Base-by-base conservation (phyloP, 2,329 filamentous ascomycete species). In the Epichloe sp. region DNA sequence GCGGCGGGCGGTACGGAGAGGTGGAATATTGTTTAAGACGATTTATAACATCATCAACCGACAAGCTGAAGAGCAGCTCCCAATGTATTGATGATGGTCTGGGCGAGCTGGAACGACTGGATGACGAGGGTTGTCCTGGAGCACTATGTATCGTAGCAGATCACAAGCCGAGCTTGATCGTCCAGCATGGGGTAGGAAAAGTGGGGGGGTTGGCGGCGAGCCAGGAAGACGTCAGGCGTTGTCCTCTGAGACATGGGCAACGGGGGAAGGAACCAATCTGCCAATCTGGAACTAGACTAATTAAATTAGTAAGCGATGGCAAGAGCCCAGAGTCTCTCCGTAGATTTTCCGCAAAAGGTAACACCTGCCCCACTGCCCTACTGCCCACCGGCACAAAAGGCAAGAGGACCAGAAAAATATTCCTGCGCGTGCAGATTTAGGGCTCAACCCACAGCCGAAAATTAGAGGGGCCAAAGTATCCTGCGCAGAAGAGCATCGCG, bases 371-470 rank as follows among this genome's bases (percentile, higher is more conserved):
- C 51, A 50, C 47, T 31, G 26, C 37, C 5, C 21, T 10, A 17
- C 14, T 23, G 31, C 44, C 11, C 44, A 50, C 42, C 21, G 36
- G 31, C 21, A 31, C 21, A 45, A 23, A 47, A 44, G 14, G 34
- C 19, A 34, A 8, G 19, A 7, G 2, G n/a, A 40, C 15, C 21
- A 35, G 38, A 31, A 42, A 44, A 51, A 47, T 50, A 46, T 46
- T 45, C 19, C 42, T 21, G 36, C 44, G 48, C 49, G 53, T 53
- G 52, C 43, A 49, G 44, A 50, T 49, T 62, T 63, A 63, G 60
- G 60, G 60, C 60, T 63, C 60, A 63, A 59, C 60, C 60, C 60
- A 63, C 60, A 60, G 47, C 54, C 45, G 52, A 59, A 59, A 58
- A 55, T 53, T 50, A 50, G 52, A 48, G 48, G 48, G 49, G 49